Evolutionary conservation across 257 asterid genomes (phyloP).

Genomic region (Nemophila menziesii): DNA sequence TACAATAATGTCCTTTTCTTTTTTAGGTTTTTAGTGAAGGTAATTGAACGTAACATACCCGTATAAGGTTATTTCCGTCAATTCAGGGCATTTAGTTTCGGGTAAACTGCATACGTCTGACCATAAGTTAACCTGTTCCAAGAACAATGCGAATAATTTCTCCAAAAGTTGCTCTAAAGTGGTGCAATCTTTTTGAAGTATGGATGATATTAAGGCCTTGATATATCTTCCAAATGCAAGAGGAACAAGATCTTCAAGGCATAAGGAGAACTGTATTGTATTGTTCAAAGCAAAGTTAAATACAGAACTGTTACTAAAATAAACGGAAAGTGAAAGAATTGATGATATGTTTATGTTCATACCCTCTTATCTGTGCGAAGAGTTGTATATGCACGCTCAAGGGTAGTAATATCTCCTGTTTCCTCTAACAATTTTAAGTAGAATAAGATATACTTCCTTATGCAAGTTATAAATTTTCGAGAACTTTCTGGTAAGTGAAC

Average conservation of each 20-base stretch:
- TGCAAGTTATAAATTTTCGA: constrained; percentile 90
- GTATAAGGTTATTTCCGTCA: constrained; percentile 60
- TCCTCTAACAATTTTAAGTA: constrained; percentile 87
- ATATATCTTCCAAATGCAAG: constrained; percentile 80
- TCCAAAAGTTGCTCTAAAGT: constrained; percentile 59
- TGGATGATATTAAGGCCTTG: constrained; percentile 49
- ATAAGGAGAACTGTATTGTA: constrained; percentile 87
- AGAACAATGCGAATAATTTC: constrained; percentile 69
- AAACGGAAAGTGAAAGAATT: constrained; percentile 9
- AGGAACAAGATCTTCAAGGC: constrained; percentile 96
- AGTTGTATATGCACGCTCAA: constrained; percentile 75
- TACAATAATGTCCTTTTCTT: not conserved
- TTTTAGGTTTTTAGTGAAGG: not conserved
- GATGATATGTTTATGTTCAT: constrained; percentile 18
- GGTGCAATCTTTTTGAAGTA: constrained; percentile 34
- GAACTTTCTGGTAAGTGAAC: constrained; percentile 95
- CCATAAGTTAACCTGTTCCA: constrained; percentile 87
- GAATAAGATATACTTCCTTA: constrained; percentile 78
- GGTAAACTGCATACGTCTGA: constrained; percentile 78
- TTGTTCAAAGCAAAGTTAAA: constrained; percentile 15
- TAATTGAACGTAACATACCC: constrained; percentile 35
- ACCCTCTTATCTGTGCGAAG: constrained; percentile 96
- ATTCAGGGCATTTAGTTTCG: constrained; percentile 63
- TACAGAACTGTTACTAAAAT: constrained; percentile 7
- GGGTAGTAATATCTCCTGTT: constrained; percentile 70